Evolutionary conservation across 495 filamentous ascomycete species (phyloP).

Genomic region (Penicillium cinerascens): DNA sequence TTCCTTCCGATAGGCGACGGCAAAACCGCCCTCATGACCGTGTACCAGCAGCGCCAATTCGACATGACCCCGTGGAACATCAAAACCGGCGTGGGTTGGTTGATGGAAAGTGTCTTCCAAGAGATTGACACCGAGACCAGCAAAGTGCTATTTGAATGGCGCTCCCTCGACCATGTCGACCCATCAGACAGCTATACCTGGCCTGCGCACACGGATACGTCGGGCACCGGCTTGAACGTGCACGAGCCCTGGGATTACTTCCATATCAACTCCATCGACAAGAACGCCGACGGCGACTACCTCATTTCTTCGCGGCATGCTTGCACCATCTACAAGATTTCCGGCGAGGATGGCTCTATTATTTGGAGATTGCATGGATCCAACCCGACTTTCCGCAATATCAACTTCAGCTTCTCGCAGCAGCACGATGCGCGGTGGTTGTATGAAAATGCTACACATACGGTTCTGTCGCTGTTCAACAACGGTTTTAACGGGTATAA

Average conservation of each 20-base stretch:
- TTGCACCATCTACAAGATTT: conserved; percentile 57
- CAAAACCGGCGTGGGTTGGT: conserved; percentile 43
- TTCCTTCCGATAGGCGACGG: conserved; percentile 45
- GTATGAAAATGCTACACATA: conserved; percentile 47
- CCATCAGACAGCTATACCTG: conserved; percentile 44
- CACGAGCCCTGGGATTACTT: conserved; percentile 59
- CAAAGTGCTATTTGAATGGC: conserved; percentile 52
- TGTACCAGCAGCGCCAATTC: conserved; percentile 53
- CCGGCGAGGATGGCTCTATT: conserved; percentile 53
- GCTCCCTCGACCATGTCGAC: conserved; percentile 48
- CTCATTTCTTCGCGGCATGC: conserved; percentile 58
- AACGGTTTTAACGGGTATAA: conserved; percentile 53
- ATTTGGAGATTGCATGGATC: conserved; percentile 57
- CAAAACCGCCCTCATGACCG: conserved; percentile 51
- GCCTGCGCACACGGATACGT: conserved; percentile 45
- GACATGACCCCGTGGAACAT: conserved; percentile 53
- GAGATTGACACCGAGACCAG: conserved; percentile 51
- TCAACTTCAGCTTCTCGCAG: conserved; percentile 56
- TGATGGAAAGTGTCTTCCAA: conserved; percentile 50
- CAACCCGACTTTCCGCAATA: conserved; percentile 43
- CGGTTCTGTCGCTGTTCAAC: conserved; percentile 53
- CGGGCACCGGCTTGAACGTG: conserved; percentile 40
- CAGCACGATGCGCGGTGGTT: conserved; percentile 62
- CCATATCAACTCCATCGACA: conserved; percentile 63
- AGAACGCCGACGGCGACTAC: conserved; percentile 54